Base-by-base conservation (phyloP, 441 rosid genomes). In the Populus hybrid region DNA sequence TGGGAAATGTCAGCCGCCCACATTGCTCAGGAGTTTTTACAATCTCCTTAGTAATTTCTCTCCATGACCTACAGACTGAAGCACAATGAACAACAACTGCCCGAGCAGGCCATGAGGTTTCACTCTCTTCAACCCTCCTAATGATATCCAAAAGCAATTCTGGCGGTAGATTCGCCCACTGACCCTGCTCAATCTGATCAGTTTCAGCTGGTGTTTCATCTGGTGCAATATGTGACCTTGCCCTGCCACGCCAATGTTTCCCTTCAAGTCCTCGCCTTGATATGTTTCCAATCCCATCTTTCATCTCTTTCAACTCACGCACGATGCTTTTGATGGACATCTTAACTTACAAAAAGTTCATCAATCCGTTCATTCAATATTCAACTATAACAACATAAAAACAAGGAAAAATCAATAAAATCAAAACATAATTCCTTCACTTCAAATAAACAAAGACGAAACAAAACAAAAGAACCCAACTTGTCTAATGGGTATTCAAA, bases 41-140 rank as follows among this genome's bases (percentile, higher is more conserved):
- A 82, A 84, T 85, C 89, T 91, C 98, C 84, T 88, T 90, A 2
- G 94, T 89, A 77, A 92, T 86, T 40, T 85, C 91, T 85, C 99
- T 91, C 99, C 99, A 95, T n/a, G 97, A 88, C 84, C 84, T 90
- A 83, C 99, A 95, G 63, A 95, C 98, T 1, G 92, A 90, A 85
- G 96, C 98, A 81, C 96, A 92, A 74, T 80, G 85, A 74, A 95
- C 89, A 20, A 95, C 94, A 8, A 79, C 89, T 23, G 93, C 95
- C 72, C 99, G 95, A 81, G 95, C 90, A 28, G 99, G 98, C 99
- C 99, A 95, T 16, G 87, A 36, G 2, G 90, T 82, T 87, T 95
- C 99, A 67, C 89, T 95, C 87, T 92, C 92, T 88, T 95, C 99
- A 10, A 95, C 87, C 80, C 97, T 90, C 79, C 81, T 82, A 64